phyloP scores from a whole-genome alignment of 768 basidiomycete species.

The Hebeloma cylindrosporum region DNA sequence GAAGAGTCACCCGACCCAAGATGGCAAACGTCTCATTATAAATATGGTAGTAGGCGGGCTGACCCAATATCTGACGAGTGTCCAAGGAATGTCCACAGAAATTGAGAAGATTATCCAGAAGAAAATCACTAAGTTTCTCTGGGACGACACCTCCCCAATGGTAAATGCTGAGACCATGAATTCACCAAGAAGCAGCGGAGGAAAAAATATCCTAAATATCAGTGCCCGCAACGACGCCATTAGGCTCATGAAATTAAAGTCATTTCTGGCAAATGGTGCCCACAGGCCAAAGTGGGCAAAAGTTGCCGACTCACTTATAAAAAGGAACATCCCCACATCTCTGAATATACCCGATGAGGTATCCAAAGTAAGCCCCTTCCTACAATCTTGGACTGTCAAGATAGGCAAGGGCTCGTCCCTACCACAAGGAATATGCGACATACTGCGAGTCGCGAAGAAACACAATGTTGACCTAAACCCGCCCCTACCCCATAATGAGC shows the following conservation, averaged over 20 bases:
- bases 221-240: conserved; percentile 27
- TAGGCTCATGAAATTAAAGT: conserved; percentile 19
- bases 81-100: neutral
- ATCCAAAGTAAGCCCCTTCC: too few relatives aligned
- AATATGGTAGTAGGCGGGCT: conserved; percentile 11
- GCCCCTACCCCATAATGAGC: too few relatives aligned
- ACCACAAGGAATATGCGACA: too few relatives aligned
- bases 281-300: conserved; percentile 2
- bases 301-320: neutral
- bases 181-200: conserved; percentile 19
- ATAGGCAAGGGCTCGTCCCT: too few relatives aligned
- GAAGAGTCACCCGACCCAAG: conserved; percentile 26
- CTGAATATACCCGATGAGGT: too few relatives aligned
- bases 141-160: conserved; percentile 15
- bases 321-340: too few relatives aligned
- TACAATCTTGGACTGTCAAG: too few relatives aligned
- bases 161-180: conserved; percentile 19
- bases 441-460: too few relatives aligned
- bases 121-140: conserved; percentile 23
- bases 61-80: neutral
- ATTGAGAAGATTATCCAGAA: neutral
- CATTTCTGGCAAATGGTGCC: conserved; percentile 10
- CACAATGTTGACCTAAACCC: too few relatives aligned
- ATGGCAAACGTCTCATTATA: conserved; percentile 20
- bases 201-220: conserved; percentile 25